Conservation (phyloP, 306 rosid genomes). For the Dryas alaskensis region DNA sequence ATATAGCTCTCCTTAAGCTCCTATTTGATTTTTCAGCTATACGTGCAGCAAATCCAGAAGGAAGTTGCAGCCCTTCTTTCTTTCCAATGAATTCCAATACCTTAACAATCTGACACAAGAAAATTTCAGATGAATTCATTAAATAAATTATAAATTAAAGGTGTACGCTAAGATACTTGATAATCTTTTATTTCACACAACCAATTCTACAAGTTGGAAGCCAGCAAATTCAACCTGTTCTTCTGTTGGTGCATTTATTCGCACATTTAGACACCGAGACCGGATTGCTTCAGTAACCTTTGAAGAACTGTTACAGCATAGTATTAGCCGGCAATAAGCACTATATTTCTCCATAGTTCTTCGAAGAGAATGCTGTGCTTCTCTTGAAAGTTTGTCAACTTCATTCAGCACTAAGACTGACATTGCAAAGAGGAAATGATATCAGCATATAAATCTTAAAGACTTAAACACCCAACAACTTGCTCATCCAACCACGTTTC, state of each 20-base stretch:
- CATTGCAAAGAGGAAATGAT: slow-evolving; percentile 26
- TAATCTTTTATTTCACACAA: neutral
- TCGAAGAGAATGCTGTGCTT: slow-evolving; percentile 92
- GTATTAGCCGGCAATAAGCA: slow-evolving; percentile 79
- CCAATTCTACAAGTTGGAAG: neutral
- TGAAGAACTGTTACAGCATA: slow-evolving; percentile 95
- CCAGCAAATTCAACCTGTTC: slow-evolving; percentile 53
- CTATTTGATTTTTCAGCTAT: slow-evolving; percentile 80
- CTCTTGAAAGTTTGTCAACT: slow-evolving; percentile 91
- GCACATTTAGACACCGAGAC: slow-evolving; percentile 86
- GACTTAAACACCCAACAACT: neutral
- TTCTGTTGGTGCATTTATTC: slow-evolving; percentile 78
- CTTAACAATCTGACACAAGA: slow-evolving; percentile 55
- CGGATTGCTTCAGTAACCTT: slow-evolving; percentile 95
- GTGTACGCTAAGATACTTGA: neutral
- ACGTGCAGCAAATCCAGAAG: slow-evolving; percentile 67
- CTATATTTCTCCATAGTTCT: slow-evolving; percentile 97
- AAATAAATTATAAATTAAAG: neutral
- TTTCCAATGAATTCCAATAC: slow-evolving; percentile 74
- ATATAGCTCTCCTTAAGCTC: slow-evolving; percentile 79
- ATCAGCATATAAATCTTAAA: slow-evolving; percentile 19
- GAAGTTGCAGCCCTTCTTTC: slow-evolving; percentile 83
- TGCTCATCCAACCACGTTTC: neutral
- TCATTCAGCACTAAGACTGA: slow-evolving; percentile 86
- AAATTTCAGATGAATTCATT: neutral